Conservation (phyloP, 148 eudicot genomes). For the Chenopodium album region DNA sequence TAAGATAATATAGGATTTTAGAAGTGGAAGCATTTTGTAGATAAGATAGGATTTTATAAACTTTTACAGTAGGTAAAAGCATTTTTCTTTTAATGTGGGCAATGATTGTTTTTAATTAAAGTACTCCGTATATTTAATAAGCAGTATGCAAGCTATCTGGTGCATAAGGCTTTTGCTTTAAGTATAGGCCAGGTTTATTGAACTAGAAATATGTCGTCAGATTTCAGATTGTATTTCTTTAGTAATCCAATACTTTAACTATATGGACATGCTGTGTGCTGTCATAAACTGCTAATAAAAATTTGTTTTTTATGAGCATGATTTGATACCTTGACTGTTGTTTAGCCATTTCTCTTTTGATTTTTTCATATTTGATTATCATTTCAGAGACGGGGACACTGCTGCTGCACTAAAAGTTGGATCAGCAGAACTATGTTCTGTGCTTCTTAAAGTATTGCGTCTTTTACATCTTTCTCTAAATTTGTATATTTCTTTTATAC, state of each 20-base stretch:
- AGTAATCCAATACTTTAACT: not conserved
- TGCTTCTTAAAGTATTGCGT: constrained; percentile 61
- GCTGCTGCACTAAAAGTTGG: constrained; percentile 62
- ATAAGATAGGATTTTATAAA: too few relatives aligned
- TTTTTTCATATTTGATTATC: constrained; percentile 11
- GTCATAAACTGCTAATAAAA: not conserved
- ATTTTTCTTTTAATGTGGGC: not conserved
- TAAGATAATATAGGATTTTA: too few relatives aligned
- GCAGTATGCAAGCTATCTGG: not conserved
- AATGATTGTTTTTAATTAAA: not conserved
- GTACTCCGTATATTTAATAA: not conserved
- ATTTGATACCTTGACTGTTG: not conserved
- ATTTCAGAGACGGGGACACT: constrained; percentile 53
- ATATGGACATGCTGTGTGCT: not conserved
- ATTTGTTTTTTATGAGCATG: not conserved
- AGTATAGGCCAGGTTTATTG: not conserved
- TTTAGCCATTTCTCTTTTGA: not conserved
- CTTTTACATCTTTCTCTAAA: constrained; percentile 6
- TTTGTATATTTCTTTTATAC: not conserved
- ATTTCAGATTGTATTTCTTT: not conserved
- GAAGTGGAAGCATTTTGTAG: too few relatives aligned
- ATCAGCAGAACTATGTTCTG: constrained; percentile 51
- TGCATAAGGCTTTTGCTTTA: not conserved
- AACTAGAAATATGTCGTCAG: not conserved
- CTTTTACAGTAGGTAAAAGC: too few relatives aligned